Percentiles rank a stretch among this genome's conserved stretches.
Evolutionary conservation across 1,284 basidiomycete genomes (phyloP).

Genomic region (Pterulicium gracile): DNA sequence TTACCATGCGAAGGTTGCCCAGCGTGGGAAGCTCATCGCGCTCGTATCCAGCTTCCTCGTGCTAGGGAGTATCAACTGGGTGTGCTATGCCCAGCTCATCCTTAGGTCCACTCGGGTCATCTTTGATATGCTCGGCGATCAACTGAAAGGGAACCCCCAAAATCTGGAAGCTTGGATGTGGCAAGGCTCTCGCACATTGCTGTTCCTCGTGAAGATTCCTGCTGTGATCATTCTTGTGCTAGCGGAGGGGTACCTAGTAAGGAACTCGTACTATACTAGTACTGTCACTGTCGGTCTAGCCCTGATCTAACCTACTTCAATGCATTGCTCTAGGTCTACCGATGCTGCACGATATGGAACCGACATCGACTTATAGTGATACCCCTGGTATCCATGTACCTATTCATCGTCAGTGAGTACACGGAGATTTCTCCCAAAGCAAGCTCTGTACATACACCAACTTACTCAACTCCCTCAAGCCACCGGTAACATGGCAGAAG

Average conservation of each 20-base stretch:
- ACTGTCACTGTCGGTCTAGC: no score
- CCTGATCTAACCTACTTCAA: no score
- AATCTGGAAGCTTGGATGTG: no score
- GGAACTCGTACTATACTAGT: no score
- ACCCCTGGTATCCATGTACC: not conserved
- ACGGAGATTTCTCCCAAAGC: no score
- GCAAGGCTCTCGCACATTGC: no score
- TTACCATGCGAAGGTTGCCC: not conserved
- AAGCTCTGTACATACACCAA: no score
- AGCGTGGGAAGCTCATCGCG: not conserved
- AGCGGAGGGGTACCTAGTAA: not conserved
- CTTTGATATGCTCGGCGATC: no score
- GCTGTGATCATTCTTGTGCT: not conserved
- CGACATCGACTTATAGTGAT: not conserved
- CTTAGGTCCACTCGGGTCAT: not conserved
- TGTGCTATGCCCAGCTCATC: not conserved
- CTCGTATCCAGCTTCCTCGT: not conserved
- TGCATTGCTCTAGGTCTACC: not conserved
- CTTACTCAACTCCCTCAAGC: no score
- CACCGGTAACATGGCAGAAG: no score
- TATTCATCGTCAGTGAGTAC: not conserved
- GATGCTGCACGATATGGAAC: not conserved
- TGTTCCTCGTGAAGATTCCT: not conserved
- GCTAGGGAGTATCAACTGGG: not conserved
- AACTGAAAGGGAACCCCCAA: no score